Evolutionary conservation across 805 yeast species (phyloP), one percentile per base, ranked within the genome.

Genomic region (Spathaspora passalidarum): DNA sequence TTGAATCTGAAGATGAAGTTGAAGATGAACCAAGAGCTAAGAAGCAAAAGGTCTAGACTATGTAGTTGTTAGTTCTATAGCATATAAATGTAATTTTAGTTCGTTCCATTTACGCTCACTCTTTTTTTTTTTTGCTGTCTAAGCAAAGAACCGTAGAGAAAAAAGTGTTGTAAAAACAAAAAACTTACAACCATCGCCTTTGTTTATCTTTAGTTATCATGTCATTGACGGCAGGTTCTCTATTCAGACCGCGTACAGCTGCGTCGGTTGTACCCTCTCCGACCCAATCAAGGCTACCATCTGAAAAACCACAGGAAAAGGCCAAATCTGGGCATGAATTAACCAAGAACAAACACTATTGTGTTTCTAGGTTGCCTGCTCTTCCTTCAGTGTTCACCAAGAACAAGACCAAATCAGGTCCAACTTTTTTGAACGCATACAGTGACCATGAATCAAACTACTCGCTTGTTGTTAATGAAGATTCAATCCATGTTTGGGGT

Each of bases 401-500:
- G 32, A 38, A 43, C 8, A 23, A 32, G 2, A n/a, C n/a, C n/a
- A 25, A 48, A 4, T 22, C 32, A 3, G 19, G 32, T 19, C 17
- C 38, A 10, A 40, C 53, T 16, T 39, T 56, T 5, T 34, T 57
- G 40, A 68, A 67, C 48, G 85, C 81, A 1, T 65, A 67, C 50
- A 53, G 79, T 6, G 84, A 81, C 55, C 63, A 72, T 35, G 53
- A 52, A 14, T 70, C 84, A 9, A 69, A 68, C 34, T 76, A 69
- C 56, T 81, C 84, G 0, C 61, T 81, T 22, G 69, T 76, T 2
- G 63, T 79, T 4, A 72, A 79, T 13, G 72, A 68, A n/a, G 63
- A 72, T 19, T 68, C 79, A 29, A 73, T 85, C 17, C 74, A 78
- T 54, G 82, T 84, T 5, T 90, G 96, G 91, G 72, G 77, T 44